Evolutionary conservation across 2,329 filamentous ascomycete species (phyloP).

Genomic region (Talaromyces islandicus): DNA sequence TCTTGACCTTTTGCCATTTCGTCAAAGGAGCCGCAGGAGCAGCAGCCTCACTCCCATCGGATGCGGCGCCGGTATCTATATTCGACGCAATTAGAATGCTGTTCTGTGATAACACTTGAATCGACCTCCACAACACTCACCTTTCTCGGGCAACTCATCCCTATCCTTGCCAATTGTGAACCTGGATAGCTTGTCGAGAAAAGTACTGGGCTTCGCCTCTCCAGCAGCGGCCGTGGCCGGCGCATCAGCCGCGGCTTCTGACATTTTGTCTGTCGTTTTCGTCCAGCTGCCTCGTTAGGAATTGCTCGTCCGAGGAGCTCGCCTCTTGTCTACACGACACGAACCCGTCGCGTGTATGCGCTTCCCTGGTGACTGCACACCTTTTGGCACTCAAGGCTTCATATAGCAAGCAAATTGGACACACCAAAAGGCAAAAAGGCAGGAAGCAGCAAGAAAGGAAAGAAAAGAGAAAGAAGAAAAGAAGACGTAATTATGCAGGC

Average conservation of each 20-base stretch:
- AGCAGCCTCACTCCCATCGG: conserved; percentile 17
- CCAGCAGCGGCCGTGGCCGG: not conserved
- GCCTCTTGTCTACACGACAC: not conserved
- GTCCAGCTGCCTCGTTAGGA: not conserved
- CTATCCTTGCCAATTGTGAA: conserved; percentile 9
- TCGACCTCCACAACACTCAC: not conserved
- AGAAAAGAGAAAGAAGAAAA: not conserved
- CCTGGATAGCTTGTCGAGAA: conserved; percentile 11
- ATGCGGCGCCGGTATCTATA: conserved; percentile 13
- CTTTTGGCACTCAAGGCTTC: not conserved
- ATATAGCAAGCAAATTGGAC: conserved; percentile 3
- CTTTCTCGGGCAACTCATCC: conserved; percentile 6
- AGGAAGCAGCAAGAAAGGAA: conserved; percentile 1
- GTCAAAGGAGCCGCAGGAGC: conserved; percentile 19
- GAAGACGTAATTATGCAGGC: conserved; percentile 6
- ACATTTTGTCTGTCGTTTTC: not conserved
- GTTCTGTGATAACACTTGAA: not conserved
- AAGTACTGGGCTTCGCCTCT: not conserved
- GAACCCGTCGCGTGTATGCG: not conserved
- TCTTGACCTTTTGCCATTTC: conserved; percentile 21
- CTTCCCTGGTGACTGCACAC: not conserved
- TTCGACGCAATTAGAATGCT: not conserved
- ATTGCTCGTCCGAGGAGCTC: not conserved
- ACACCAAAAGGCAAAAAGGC: not conserved
- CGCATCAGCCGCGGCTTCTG: not conserved